A percentile compares a stretch with the other conserved stretches of the same genome.
phyloP scores from a whole-genome alignment of 805 yeast species.

The Yarrowia hollandica region DNA sequence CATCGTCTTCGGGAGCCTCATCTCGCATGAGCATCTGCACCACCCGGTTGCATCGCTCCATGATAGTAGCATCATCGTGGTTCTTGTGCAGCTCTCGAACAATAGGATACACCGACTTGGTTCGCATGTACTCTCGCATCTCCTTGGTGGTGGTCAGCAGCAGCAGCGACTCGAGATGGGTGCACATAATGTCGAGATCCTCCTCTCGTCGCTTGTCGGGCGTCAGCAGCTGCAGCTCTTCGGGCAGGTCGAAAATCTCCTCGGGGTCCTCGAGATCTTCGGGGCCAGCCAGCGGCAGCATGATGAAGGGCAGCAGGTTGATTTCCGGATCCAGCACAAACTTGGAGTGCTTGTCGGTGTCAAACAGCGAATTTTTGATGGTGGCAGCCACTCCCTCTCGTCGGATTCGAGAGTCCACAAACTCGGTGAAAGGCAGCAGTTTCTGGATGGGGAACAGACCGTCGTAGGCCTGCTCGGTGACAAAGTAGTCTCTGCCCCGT shows the following conservation, averaged over 20 bases:
- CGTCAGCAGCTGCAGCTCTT: constrained; percentile 76
- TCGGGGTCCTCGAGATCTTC: constrained; percentile 70
- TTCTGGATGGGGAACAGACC: constrained; percentile 77
- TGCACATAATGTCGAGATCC: constrained; percentile 56
- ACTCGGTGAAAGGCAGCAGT: constrained; percentile 77
- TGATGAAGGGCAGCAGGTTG: constrained; percentile 75
- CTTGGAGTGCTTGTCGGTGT: constrained; percentile 62
- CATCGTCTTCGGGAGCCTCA: constrained; percentile 52
- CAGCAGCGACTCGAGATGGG: constrained; percentile 77
- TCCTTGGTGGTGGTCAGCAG: constrained; percentile 72
- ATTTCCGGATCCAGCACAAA: constrained; percentile 62
- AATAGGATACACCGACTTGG: constrained; percentile 80
- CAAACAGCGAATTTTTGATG: constrained; percentile 85
- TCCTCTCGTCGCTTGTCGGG: constrained; percentile 79
- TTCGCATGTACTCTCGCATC: constrained; percentile 74
- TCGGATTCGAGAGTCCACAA: constrained; percentile 64
- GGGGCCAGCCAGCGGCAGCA: constrained; percentile 79
- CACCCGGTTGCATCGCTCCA: constrained; percentile 74
- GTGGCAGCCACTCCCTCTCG: constrained; percentile 93
- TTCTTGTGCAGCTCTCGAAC: constrained; percentile 79
- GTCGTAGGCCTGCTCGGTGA: constrained; percentile 71
- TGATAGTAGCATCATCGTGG: constrained; percentile 48
- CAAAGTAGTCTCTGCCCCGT: constrained; percentile 64
- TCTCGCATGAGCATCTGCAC: constrained; percentile 94
- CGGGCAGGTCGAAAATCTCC: constrained; percentile 84